Conservation (phyloP, 2,329 filamentous ascomycete species). For the Coniella lustricola region DNA sequence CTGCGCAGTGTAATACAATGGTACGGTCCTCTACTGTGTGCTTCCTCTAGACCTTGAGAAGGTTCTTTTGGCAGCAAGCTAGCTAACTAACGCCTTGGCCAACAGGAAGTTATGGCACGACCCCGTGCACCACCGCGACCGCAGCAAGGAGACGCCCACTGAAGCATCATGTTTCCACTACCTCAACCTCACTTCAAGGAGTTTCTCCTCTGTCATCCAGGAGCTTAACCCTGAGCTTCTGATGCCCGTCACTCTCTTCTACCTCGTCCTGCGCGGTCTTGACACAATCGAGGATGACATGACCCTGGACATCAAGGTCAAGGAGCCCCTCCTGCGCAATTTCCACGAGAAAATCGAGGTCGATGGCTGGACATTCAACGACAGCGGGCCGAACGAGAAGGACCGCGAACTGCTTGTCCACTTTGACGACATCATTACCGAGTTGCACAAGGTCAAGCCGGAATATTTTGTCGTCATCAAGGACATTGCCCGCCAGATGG, state of each 20-base stretch:
- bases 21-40: constrained; percentile 38
- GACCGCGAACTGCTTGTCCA: constrained; percentile 87
- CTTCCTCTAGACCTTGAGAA: constrained; percentile 5
- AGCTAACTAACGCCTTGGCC: constrained; percentile 14
- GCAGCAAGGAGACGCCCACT: constrained; percentile 64
- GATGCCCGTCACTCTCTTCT: constrained; percentile 81
- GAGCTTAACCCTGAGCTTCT: constrained; percentile 93
- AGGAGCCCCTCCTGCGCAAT: constrained; percentile 76
- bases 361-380: constrained; percentile 86
- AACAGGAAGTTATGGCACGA: constrained; percentile 94
- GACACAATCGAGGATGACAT: constrained; percentile 99
- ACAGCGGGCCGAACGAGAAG: constrained; percentile 86
- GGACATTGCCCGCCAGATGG: constrained; percentile 92
- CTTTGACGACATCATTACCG: constrained; percentile 78
- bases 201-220: constrained; percentile 87
- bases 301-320: constrained; percentile 73
- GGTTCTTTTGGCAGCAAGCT: constrained; percentile 5
- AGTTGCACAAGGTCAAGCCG: constrained; percentile 83
- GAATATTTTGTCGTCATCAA: constrained; percentile 80
- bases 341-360: constrained; percentile 74
- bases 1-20: constrained; percentile 83
- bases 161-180: constrained; percentile 80
- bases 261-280: constrained; percentile 81
- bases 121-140: constrained; percentile 77
- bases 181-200: constrained; percentile 82